Conservation (phyloP, 1,139 yeast genomes). For the Magnusiomyces tetraspermus region DNA sequence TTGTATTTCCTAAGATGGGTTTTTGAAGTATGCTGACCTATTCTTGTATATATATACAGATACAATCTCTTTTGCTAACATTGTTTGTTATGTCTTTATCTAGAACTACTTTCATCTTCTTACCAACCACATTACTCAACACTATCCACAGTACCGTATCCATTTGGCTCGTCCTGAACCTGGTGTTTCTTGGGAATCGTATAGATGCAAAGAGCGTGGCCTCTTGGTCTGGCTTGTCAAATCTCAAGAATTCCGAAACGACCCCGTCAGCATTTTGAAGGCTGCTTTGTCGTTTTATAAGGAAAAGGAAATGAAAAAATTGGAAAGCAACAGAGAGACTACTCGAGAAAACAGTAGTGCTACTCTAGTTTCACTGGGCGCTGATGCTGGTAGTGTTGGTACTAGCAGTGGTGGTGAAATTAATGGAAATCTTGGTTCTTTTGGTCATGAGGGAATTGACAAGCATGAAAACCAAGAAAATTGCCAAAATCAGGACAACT, state of each 20-base stretch:
- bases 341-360: too few relatives aligned
- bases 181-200: slow-evolving; percentile 24
- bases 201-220: slow-evolving; percentile 20
- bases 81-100: not conserved
- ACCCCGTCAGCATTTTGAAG: not conserved
- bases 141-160: slow-evolving; percentile 18
- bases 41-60: not conserved
- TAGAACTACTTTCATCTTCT: slow-evolving; percentile 17
- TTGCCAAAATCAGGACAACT: too few relatives aligned
- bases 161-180: slow-evolving; percentile 22
- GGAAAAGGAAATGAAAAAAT: slow-evolving; percentile 1
- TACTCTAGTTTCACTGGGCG: too few relatives aligned
- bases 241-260: slow-evolving; percentile 2
- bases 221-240: slow-evolving; percentile 21
- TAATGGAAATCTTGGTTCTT: too few relatives aligned
- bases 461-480: too few relatives aligned
- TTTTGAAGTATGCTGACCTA: slow-evolving; percentile 16
- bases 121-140: slow-evolving; percentile 12
- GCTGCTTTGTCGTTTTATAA: slow-evolving; percentile 1
- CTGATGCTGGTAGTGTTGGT: too few relatives aligned
- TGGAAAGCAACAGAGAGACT: too few relatives aligned
- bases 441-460: too few relatives aligned
- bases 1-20: slow-evolving; percentile 24
- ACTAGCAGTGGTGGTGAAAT: too few relatives aligned
- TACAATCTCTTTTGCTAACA: too few relatives aligned